Percentiles rank a stretch among this genome's conserved stretches.
Evolutionary conservation across 2,329 filamentous ascomycete genomes (phyloP).

Genomic region (Triangularia verruculosa): DNA sequence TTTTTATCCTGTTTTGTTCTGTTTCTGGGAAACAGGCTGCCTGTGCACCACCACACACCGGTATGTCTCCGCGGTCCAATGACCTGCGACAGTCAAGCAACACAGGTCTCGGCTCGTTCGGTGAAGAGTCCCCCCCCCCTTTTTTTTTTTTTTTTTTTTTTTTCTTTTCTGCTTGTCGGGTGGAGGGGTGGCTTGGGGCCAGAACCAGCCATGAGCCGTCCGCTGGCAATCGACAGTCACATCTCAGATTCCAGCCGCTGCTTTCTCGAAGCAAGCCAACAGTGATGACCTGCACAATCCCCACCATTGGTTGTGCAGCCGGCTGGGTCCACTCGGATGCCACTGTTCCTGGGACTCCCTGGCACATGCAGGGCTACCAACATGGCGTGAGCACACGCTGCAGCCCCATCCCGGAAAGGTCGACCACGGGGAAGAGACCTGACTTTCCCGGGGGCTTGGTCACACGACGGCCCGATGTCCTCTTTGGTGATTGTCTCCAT

Average conservation of each 20-base stretch:
- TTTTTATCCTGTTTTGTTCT: background rate
- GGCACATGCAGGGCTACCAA: constrained; percentile 17
- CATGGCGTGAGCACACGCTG: constrained; percentile 10
- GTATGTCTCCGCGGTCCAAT: background rate
- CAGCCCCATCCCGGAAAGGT: constrained; percentile 18
- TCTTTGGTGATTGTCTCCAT: background rate
- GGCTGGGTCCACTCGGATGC: background rate
- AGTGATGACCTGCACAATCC: constrained; percentile 10
- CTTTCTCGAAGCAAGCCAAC: constrained; percentile 7
- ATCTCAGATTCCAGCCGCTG: constrained; percentile 9
- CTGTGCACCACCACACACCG: background rate
- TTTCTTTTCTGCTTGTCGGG: background rate
- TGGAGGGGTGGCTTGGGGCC: constrained; percentile 5
- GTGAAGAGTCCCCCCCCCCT: background rate
- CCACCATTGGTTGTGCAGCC: constrained; percentile 11
- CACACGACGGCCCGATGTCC: constrained; percentile 19
- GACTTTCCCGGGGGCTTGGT: constrained; percentile 4
- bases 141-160: background rate
- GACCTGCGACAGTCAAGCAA: background rate
- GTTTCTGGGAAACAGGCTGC: background rate
- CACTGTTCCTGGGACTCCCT: constrained; percentile 1
- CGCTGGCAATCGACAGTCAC: constrained; percentile 11
- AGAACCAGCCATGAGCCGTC: constrained; percentile 2
- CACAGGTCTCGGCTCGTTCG: background rate
- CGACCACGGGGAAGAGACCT: constrained; percentile 3